These are phyloP conservation scores for Excoecaria cochinchinensis DNA, from an alignment of 345 rosid species.

Conservation along the genomic window DNA sequence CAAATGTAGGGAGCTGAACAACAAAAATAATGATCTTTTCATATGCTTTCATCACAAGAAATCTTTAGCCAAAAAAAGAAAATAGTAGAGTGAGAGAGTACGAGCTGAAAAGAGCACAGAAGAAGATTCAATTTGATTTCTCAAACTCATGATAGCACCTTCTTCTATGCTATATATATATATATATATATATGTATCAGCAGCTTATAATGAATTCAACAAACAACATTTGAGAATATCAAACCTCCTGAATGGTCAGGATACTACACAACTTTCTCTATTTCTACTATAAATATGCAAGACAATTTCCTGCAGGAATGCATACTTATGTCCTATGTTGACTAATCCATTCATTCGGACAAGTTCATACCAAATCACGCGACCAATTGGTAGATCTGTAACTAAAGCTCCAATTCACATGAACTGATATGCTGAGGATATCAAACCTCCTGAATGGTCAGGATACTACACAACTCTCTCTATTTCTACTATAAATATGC, in stretches of 20 bases:
- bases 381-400: neutral
- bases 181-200: no score
- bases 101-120: no score
- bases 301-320: neutral
- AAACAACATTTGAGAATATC: no score
- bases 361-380: neutral
- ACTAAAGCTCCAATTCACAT: neutral
- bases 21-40: neutral
- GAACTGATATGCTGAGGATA: neutral
- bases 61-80: neutral
- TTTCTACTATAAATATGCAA: no score
- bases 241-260: no score
- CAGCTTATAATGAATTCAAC: no score
- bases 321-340: neutral
- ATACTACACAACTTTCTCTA: no score
- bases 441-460: no score
- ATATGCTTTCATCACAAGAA: neutral
- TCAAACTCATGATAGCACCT: neutral
- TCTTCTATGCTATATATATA: neutral
- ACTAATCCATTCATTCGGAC: neutral
- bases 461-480: no score
- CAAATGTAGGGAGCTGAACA: neutral
- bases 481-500: no score
- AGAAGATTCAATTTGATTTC: neutral
- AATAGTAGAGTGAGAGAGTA: neutral